Conservation (phyloP, 2,329 filamentous ascomycete species). For the Diplocarpon mali region DNA sequence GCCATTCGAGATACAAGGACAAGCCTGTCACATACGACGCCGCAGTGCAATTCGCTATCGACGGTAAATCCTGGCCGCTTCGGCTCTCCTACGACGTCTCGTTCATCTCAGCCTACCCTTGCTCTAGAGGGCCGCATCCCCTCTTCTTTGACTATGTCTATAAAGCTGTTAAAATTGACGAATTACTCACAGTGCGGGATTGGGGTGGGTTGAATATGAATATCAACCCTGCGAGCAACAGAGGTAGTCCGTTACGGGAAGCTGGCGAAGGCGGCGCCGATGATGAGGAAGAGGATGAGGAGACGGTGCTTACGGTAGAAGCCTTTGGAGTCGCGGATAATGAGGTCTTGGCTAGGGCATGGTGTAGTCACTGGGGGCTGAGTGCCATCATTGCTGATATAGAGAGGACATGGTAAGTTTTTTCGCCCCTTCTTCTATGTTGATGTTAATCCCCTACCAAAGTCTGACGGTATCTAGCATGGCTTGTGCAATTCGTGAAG, state of each 20-base stretch:
- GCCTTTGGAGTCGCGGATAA: conserved; percentile 65
- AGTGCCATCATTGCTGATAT: conserved; percentile 61
- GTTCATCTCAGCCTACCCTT: conserved; percentile 57
- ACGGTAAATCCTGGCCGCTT: conserved; percentile 52
- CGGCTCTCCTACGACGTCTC: conserved; percentile 51
- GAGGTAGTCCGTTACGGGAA: not conserved
- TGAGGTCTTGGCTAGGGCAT: conserved; percentile 64
- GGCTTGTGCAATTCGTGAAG: conserved; percentile 63
- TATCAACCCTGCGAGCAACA: not conserved
- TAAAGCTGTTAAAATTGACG: conserved; percentile 47
- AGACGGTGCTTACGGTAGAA: conserved; percentile 60
- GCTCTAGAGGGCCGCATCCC: conserved; percentile 51
- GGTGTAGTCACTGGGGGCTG: conserved; percentile 67
- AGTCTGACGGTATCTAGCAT: conserved; percentile 35
- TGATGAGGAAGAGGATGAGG: conserved; percentile 37
- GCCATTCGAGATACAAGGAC: conserved; percentile 5
- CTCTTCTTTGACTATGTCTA: conserved; percentile 63
- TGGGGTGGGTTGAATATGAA: conserved; percentile 36
- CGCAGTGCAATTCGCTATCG: conserved; percentile 51
- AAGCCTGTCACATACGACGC: conserved; percentile 45
- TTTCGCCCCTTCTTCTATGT: not conserved
- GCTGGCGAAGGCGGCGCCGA: conserved; percentile 22
- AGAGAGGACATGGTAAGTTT: conserved; percentile 44
- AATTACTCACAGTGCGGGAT: conserved; percentile 53
- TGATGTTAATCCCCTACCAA: not conserved